Evolutionary conservation across 192 early-diverging fungal species (phyloP).

Genomic region (Spizellomyces sp.): DNA sequence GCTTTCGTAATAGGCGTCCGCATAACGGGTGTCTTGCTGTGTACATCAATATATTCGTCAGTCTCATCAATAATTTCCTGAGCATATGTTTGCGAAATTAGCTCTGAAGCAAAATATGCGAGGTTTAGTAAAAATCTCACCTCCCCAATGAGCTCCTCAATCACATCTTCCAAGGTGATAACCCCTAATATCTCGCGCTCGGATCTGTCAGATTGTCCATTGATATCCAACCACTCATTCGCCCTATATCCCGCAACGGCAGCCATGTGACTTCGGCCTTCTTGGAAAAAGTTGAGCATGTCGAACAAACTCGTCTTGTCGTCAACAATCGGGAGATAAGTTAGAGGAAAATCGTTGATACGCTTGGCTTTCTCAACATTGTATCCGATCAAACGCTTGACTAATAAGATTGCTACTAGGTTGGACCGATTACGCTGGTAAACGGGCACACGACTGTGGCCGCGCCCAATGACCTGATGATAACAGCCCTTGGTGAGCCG

Average conservation of each 20-base stretch:
- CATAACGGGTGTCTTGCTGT: constrained; percentile 44
- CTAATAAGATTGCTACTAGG: constrained; percentile 47
- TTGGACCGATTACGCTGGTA: constrained; percentile 37
- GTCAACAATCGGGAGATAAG: constrained; percentile 44
- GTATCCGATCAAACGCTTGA: constrained; percentile 45
- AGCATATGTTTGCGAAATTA: not conserved
- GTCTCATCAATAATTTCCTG: constrained; percentile 60
- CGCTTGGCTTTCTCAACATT: constrained; percentile 49
- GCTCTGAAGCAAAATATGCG: not conserved
- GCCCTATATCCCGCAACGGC: constrained; percentile 35
- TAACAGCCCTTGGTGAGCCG: not conserved
- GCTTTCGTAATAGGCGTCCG: constrained; percentile 28
- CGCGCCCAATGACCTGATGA: constrained; percentile 41
- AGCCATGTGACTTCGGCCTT: constrained; percentile 56
- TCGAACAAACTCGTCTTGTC: constrained; percentile 51
- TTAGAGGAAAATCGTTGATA: constrained; percentile 36
- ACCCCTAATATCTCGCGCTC: constrained; percentile 44
- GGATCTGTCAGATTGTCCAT: not conserved
- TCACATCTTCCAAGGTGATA: constrained; percentile 58
- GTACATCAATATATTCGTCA: constrained; percentile 54
- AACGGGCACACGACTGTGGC: constrained; percentile 56
- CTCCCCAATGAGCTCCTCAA: constrained; percentile 59
- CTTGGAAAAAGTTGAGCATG: constrained; percentile 58
- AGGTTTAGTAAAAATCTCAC: constrained; percentile 2
- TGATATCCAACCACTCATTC: not conserved